Evolutionary conservation across 768 basidiomycete species (phyloP).

Genomic region (Boletus rufocinnamomeus): DNA sequence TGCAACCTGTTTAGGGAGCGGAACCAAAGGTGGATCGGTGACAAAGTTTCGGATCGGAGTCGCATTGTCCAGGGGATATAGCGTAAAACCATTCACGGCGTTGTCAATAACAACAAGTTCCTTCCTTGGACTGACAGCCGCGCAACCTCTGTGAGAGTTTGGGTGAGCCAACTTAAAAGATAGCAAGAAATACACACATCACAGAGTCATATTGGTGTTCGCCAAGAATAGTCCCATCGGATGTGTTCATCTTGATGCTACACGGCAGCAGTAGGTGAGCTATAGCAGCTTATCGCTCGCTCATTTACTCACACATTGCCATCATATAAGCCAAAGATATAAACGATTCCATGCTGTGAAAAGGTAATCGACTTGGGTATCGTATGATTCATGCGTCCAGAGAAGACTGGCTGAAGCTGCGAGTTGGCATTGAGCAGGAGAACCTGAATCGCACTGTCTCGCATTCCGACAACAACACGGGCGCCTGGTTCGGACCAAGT

Average conservation of each 20-base stretch:
- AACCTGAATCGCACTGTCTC: slow-evolving; percentile 3
- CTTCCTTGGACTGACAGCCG: slow-evolving; percentile 1
- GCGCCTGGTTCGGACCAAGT: not conserved
- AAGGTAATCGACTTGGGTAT: slow-evolving; percentile 7
- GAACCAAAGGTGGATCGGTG: slow-evolving; percentile 3
- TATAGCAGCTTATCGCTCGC: not conserved
- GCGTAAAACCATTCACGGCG: slow-evolving; percentile 5
- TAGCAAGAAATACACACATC: slow-evolving; percentile 1
- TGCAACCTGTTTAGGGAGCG: slow-evolving; percentile 11
- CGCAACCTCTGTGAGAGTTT: not conserved
- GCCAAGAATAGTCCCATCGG: not conserved
- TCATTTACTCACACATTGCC: slow-evolving; percentile 9
- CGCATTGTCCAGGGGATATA: slow-evolving; percentile 2
- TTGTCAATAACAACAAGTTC: slow-evolving; percentile 12
- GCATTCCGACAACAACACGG: slow-evolving; percentile 3
- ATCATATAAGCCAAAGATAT: slow-evolving; percentile 13
- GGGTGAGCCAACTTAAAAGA: not conserved
- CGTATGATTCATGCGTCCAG: not conserved
- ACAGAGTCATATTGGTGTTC: slow-evolving; percentile 8
- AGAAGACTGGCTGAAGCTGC: slow-evolving; percentile 8
- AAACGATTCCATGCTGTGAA: not conserved
- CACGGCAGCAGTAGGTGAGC: not conserved
- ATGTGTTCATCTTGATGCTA: slow-evolving; percentile 1
- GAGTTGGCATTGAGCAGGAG: slow-evolving; percentile 7
- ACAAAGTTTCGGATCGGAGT: not conserved